Base-by-base conservation (phyloP, 441 rosid genomes). In the Populus trichocarpa region DNA sequence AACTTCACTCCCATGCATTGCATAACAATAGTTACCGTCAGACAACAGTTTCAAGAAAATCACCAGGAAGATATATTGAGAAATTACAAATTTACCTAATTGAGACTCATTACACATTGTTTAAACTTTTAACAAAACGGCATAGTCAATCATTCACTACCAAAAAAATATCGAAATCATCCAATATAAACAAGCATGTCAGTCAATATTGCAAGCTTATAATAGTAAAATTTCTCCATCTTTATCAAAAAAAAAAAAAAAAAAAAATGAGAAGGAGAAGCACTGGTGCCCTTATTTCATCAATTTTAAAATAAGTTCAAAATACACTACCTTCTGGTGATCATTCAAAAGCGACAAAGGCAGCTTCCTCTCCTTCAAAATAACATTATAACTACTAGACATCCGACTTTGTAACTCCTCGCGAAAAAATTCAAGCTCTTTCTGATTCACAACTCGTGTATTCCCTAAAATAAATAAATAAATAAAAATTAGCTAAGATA, bases 271-370 rank as follows among this genome's bases (percentile, higher is more conserved):
- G 18, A 46, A 13, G 20, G 3, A 46, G 18, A 46, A 13, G 20
- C 57, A 46, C 20, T 46, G 20, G 14, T 40, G 14, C 57, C 57
- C 57, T 3, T 46, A 46, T 14, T 13, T 46, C 20, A 46, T 46
- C 16, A 46, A 14, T 14, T 46, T 5, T 14, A 53, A 71, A 33
- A 6, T 25, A 38, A 16, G 2, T 33, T 57, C 38, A n/a, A 40
- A 2, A 13, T 4, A 35, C 68, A 57, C 16, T 84, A 92, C 98
- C 91, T 96, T 92, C 78, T 85, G 86, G 76, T 86, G 90, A 84
- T 92, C 98, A 72, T 86, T 89, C 76, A 96, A 87, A 12, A 94
- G 98, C 20, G 98, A 93, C 71, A 94, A 71, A 0, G 98, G 99
- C 79, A 94, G 79, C 79, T 91, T 93, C 86, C 87, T 91, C 84